These are phyloP conservation scores for Xylaria flabelliformis DNA, from an alignment of 495 filamentous ascomycete species.

Conservation along the genomic window DNA sequence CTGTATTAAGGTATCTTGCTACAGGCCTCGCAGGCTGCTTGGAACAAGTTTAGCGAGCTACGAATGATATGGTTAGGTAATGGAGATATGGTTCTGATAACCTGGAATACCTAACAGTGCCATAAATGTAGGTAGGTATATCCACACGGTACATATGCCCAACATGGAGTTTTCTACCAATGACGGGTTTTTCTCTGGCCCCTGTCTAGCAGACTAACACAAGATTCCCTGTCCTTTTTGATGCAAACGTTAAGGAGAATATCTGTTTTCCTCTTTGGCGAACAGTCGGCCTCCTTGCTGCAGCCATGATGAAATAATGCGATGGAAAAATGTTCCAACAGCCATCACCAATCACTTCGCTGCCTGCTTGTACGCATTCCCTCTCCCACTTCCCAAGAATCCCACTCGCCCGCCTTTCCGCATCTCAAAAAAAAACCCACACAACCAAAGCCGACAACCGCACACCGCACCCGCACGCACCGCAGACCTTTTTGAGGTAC, in stretches of 20 bases:
- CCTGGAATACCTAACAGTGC: neutral
- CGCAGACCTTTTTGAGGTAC: neutral
- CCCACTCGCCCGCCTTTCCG: conserved; percentile 6
- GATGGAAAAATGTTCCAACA: neutral
- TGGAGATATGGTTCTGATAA: no score
- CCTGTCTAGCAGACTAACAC: neutral
- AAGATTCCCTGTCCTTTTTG: neutral
- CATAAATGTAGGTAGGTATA: no score
- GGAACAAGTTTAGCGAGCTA: neutral
- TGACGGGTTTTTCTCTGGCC: neutral
- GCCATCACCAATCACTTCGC: neutral
- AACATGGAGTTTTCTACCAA: neutral
- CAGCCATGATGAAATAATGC: neutral
- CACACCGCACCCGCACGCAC: conserved; percentile 25
- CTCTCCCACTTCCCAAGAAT: neutral
- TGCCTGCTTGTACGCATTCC: neutral
- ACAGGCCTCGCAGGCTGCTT: neutral
- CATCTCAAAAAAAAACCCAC: conserved; percentile 10
- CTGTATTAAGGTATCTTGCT: neutral
- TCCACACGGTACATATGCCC: neutral
- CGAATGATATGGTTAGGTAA: no score
- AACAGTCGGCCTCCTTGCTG: conserved; percentile 3
- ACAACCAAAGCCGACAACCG: conserved; percentile 19
- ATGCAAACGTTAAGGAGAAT: neutral
- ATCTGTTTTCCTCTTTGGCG: conserved; percentile 13